Base-by-base conservation (phyloP, 106 monocot species). In the Cymbidium sinense region DNA sequence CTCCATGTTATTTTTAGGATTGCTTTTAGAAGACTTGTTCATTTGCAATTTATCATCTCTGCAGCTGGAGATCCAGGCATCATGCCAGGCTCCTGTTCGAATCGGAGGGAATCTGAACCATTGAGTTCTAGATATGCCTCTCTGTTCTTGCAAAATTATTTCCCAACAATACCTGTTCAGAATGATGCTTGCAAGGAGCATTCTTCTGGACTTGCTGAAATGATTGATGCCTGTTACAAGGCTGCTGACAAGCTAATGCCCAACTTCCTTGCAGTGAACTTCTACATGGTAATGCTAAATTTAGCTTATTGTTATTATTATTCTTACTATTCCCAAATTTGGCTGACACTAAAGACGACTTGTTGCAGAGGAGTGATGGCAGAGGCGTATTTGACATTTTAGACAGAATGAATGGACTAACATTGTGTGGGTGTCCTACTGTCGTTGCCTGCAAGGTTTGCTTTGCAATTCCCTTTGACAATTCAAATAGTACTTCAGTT, bases 11-110 rank as follows among this genome's bases (percentile, higher is more conserved):
- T 61, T 67, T 69, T 31, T 33, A 28, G 31, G 33, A 30, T 33
- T 31, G 4, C 23, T 36, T 36, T 37, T 9, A 29, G 34, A 71
- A 37, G 17, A 20, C 21, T 18, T 39, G 37, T 19, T 72, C 39
- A 72, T 72, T 37, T 72, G 20, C 37, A 81, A 21, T 75, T 74
- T 25, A 18, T 58, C 35, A 77, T 74, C n/a, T 37, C 86, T 21
- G 80, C 88, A 98, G 98, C 98, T 85, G 98, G 98, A 73, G 98
- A 98, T 89, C 94, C 98, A 73, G 98, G 98, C 35, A 81, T 98
- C 50, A 76, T 89, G 33, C 85, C 85, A 75, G 94, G 94, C 15
- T 87, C 91, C 21, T 98, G 98, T 67, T 84, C 91, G 44, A 92
- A 88, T 79, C 87, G 98, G 70, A 89, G 94, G 81, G 98, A 98